Percentiles rank a stretch among this genome's conserved stretches.
Evolutionary conservation across 2,329 filamentous ascomycete species (phyloP).

Genomic region (Torrubiella hemipterigena): DNA sequence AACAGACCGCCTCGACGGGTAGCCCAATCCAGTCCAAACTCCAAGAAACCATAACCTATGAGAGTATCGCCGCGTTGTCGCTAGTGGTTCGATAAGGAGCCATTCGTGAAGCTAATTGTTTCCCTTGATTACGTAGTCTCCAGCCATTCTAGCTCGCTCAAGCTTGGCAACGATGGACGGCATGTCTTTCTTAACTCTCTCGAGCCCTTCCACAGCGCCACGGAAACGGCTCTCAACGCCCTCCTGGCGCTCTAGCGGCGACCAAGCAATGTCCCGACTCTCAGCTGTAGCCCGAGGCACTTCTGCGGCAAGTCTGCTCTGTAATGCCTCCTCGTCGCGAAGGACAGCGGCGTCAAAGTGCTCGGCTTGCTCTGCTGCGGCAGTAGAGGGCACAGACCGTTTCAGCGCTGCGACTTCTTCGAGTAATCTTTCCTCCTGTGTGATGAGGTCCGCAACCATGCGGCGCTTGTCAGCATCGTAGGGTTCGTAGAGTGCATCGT

Average conservation of each 20-base stretch:
- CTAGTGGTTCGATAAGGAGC: too few species aligned
- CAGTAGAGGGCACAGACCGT: constrained; percentile 33
- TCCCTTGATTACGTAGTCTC: constrained; percentile 47
- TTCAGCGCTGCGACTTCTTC: constrained; percentile 52
- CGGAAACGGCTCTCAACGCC: constrained; percentile 33
- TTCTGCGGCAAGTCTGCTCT: constrained; percentile 13
- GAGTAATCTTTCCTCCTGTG: constrained; percentile 51
- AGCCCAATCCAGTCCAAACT: too few species aligned
- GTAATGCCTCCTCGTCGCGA: constrained; percentile 35
- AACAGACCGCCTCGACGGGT: too few species aligned
- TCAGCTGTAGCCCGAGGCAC: too few species aligned
- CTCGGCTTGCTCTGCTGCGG: constrained; percentile 30
- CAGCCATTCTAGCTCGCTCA: constrained; percentile 50
- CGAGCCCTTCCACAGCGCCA: constrained; percentile 37
- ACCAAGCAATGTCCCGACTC: too few species aligned
- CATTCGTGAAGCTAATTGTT: too few species aligned
- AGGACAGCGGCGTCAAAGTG: constrained; percentile 24
- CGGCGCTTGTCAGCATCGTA: constrained; percentile 48
- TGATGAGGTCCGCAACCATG: constrained; percentile 46
- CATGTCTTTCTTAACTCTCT: constrained; percentile 45
- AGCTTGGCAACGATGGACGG: constrained; percentile 51
- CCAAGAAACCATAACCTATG: too few species aligned
- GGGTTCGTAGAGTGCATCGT: constrained; percentile 36
- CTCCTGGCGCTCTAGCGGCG: constrained; percentile 31
- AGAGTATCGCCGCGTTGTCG: too few species aligned